Evolutionary conservation across 1,139 yeast species (phyloP).

Genomic region (Geotrichum reessii): DNA sequence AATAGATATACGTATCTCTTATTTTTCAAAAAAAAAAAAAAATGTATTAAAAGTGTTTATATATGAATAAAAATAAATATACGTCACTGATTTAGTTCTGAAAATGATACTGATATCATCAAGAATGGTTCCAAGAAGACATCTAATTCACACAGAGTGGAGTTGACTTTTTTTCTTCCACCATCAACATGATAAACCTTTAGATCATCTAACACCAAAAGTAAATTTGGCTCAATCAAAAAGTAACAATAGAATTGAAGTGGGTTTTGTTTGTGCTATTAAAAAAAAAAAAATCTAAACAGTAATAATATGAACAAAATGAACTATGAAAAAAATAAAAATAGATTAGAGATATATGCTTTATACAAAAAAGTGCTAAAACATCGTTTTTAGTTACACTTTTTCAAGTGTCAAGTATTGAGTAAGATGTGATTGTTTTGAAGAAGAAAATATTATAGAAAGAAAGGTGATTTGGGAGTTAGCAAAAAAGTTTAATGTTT

Average conservation of each 20-base stretch:
- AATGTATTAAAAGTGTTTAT: background rate
- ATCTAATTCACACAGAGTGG: constrained; percentile 23
- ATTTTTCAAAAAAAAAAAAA: background rate
- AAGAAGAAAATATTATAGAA: too few relatives aligned
- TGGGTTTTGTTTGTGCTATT: constrained; percentile 9
- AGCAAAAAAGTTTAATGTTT: background rate
- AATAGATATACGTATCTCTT: too few relatives aligned
- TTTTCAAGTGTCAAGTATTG: background rate
- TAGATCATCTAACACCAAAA: constrained; percentile 15
- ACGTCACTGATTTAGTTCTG: constrained; percentile 27
- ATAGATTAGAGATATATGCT: background rate
- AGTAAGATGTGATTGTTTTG: background rate
- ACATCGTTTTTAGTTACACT: background rate
- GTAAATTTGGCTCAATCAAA: constrained; percentile 11
- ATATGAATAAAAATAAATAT: constrained; percentile 10
- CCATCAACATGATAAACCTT: constrained; percentile 16
- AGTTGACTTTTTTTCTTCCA: constrained; percentile 24
- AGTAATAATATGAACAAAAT: background rate
- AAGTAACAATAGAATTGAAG: constrained; percentile 14
- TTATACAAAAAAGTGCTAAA: background rate
- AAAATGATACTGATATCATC: constrained; percentile 15
- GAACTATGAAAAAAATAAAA: background rate
- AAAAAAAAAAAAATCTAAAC: too few relatives aligned
- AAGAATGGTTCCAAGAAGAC: constrained; percentile 8
- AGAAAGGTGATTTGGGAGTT: background rate